phyloP scores from a whole-genome alignment of 2,329 filamentous ascomycete genomes.

The Xylariaceae sp. region DNA sequence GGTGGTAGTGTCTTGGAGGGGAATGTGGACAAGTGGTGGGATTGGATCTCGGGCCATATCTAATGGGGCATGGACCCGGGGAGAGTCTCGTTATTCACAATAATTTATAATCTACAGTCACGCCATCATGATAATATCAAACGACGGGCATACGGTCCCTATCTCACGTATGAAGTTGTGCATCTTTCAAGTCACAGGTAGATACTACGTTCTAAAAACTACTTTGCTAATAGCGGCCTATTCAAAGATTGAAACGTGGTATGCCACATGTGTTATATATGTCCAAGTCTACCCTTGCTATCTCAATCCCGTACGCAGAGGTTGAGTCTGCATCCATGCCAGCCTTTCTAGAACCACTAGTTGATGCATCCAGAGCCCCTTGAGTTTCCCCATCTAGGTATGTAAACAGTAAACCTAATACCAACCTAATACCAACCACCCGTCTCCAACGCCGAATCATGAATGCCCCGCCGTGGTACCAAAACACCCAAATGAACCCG shows the following conservation, averaged over 20 bases:
- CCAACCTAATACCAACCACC: neutral
- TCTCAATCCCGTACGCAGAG: constrained; percentile 23
- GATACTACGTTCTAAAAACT: neutral
- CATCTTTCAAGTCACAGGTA: neutral
- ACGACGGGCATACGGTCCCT: neutral
- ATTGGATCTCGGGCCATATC: constrained; percentile 76
- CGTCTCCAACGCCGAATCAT: constrained; percentile 9
- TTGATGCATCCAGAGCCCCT: constrained; percentile 18
- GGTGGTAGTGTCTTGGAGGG: constrained; percentile 67
- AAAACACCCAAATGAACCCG: constrained; percentile 4
- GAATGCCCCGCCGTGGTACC: constrained; percentile 1
- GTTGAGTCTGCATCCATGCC: constrained; percentile 30
- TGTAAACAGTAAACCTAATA: neutral
- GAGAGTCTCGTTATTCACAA: neutral
- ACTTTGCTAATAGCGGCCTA: neutral
- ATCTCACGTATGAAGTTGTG: neutral
- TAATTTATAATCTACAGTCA: constrained; percentile 8
- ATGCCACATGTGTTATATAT: neutral
- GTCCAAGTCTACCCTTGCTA: neutral
- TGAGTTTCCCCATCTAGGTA: neutral
- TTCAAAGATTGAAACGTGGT: neutral
- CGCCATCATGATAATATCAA: neutral
- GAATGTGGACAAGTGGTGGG: constrained; percentile 78
- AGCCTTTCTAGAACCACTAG: constrained; percentile 17
- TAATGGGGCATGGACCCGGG: constrained; percentile 34